Conservation (phyloP, 78 protist species). For the Andalucia godoyi region DNA sequence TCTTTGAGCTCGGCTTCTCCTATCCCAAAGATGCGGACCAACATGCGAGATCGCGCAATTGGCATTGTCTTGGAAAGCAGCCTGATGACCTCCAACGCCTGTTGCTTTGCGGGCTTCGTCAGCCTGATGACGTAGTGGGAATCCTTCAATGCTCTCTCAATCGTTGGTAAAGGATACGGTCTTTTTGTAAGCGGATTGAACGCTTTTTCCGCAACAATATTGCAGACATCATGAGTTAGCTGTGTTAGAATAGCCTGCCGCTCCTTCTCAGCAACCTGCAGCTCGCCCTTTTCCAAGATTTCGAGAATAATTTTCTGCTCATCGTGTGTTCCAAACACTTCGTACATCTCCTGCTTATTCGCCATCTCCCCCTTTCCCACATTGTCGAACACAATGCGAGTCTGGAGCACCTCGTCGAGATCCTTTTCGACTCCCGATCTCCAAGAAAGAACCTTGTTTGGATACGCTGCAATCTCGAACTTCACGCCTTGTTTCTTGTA, state of each 20-base stretch:
- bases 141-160: conserved; percentile 73
- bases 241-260: conserved; percentile 35
- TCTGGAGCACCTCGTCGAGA: conserved; percentile 88
- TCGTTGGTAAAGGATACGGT: conserved; percentile 54
- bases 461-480: conserved; percentile 87
- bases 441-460: conserved; percentile 74
- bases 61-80: conserved; percentile 25
- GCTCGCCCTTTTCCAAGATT: conserved; percentile 72
- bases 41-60: conserved; percentile 72
- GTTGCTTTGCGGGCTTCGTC: conserved; percentile 41
- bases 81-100: conserved; percentile 71
- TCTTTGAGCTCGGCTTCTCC: too few species aligned
- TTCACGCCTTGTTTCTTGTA: conserved; percentile 52
- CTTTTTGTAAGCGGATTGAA: conserved; percentile 38
- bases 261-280: conserved; percentile 83
- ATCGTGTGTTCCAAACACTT: conserved; percentile 50
- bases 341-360: conserved; percentile 47
- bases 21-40: conserved; percentile 32
- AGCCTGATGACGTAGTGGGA: conserved; percentile 58
- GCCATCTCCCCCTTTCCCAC: conserved; percentile 81
- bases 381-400: conserved; percentile 63
- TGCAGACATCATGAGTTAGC: conserved; percentile 54
- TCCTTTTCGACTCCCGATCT: conserved; percentile 67
- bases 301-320: background rate
- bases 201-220: conserved; percentile 44